phyloP scores from a whole-genome alignment of 345 rosid species.

The Toxicodendron radicans region DNA sequence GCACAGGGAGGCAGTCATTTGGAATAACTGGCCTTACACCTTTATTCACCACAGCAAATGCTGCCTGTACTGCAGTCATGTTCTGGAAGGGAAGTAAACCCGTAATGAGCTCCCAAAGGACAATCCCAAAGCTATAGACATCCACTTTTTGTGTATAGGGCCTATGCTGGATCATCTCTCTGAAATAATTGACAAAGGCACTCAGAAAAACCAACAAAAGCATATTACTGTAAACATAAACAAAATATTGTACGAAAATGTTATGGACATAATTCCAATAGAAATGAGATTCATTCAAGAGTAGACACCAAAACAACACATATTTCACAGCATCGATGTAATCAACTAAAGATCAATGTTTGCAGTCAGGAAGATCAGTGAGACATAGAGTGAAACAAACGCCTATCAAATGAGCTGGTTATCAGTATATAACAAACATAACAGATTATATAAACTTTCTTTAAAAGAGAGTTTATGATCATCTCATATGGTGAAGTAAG shows the following conservation, averaged over 20 bases:
- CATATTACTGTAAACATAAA: not conserved
- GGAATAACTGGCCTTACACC: slow-evolving; percentile 57
- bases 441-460: not conserved
- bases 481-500: not conserved
- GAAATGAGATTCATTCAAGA: not conserved
- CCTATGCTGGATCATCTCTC: slow-evolving; percentile 47
- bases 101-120: slow-evolving; percentile 46
- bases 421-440: not conserved
- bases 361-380: not conserved
- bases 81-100: slow-evolving; percentile 53
- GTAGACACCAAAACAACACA: not conserved
- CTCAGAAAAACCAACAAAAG: slow-evolving; percentile 1
- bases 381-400: not conserved
- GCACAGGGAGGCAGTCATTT: slow-evolving; percentile 44
- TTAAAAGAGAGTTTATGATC: not conserved
- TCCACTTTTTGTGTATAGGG: slow-evolving; percentile 46
- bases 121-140: slow-evolving; percentile 49
- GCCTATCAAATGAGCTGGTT: not conserved
- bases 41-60: slow-evolving; percentile 54
- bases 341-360: not conserved
- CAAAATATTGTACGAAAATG: not conserved
- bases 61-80: slow-evolving; percentile 62
- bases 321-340: no score
- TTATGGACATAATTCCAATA: not conserved
- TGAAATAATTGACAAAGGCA: slow-evolving; percentile 16